Evolutionary conservation across 2,329 filamentous ascomycete genomes (phyloP), one percentile per base, ranked within the genome.

Genomic region (Lasiodiplodia sp.): DNA sequence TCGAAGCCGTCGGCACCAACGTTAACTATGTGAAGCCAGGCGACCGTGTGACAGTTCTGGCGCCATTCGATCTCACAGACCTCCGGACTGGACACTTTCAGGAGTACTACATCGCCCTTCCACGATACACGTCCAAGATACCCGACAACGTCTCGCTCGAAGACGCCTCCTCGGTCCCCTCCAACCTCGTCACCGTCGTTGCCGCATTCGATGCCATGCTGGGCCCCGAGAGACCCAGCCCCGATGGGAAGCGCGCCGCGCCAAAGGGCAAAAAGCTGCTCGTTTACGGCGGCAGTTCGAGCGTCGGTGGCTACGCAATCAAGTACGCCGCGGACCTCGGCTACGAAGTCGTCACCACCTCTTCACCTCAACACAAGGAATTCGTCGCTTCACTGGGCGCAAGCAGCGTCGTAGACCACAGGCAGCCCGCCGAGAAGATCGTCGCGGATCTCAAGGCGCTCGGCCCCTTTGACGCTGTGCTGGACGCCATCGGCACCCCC

Each of bases 291-390:
- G 78, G 78, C 4, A 73, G 73, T 8, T 74, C 75, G 11, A 74
- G 71, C 38, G 70, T 76, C 28, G 78, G 78, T 6, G 69, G 71
- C 14, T 64, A 73, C n/a, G 72, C 75, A 4, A 70, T 79, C 38
- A 73, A 78, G 65, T 74, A 73, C 63, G 73, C 73, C 18, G 68
- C 65, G 1, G 69, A 72, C 23, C 73, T 74, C 14, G 77, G 78
- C 11, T 79, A 78, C 67, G 72, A 73, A 0, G 78, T 80, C 49
- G 67, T 79, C 47, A 77, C 77, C 4, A 81, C 79, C 14, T 73
- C 78, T 1, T 79, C 77, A 3, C 71, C 74, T 0, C 69, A 71
- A 37, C 75, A 81, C 68, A 66, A 69, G 38, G 73, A 72, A n/a
- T 73, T 73, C 40, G 77, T 80, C n/a, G 70, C 72, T 28, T 69